Evolutionary conservation across 495 filamentous ascomycete genomes (phyloP).

Genomic region (Hypoxylon fuscum): DNA sequence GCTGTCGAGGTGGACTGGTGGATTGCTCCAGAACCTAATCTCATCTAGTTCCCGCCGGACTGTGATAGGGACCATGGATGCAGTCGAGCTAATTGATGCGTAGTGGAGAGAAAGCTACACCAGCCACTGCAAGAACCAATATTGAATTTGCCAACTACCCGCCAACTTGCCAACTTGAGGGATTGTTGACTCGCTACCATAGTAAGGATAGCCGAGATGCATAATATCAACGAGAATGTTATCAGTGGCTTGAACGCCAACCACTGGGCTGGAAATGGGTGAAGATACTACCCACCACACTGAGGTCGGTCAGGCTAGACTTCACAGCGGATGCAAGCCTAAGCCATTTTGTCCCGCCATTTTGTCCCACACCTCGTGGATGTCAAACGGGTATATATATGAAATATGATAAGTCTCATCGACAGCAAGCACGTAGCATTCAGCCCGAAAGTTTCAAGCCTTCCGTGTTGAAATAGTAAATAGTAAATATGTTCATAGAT

Average conservation of each 20-base stretch:
- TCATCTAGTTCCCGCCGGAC: slow-evolving; percentile 27
- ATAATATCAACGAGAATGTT: neutral
- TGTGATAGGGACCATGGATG: slow-evolving; percentile 16
- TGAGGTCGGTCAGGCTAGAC: slow-evolving; percentile 34
- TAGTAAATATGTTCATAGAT: too few species aligned
- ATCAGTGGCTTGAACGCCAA: slow-evolving; percentile 29
- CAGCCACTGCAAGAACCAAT: slow-evolving; percentile 9
- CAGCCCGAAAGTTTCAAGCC: slow-evolving; percentile 14
- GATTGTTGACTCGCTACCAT: slow-evolving; percentile 4
- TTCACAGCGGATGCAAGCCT: slow-evolving; percentile 25
- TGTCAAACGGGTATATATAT: slow-evolving; percentile 13
- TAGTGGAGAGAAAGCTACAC: slow-evolving; percentile 19
- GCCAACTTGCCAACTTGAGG: neutral
- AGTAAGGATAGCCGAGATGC: neutral
- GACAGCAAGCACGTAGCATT: slow-evolving; percentile 5
- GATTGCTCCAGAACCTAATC: slow-evolving; percentile 26
- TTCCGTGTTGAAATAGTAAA: too few species aligned
- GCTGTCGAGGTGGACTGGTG: slow-evolving; percentile 15
- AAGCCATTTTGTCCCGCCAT: slow-evolving; percentile 31
- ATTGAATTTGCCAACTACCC: slow-evolving; percentile 13
- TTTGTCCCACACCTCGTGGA: slow-evolving; percentile 24
- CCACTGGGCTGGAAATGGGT: slow-evolving; percentile 3
- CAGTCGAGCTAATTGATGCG: slow-evolving; percentile 16
- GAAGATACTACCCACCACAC: slow-evolving; percentile 32
- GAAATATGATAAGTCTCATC: slow-evolving; percentile 28